Base-by-base conservation (phyloP, 73 alveolate genomes). In the Tetrahymena elliotti region DNA sequence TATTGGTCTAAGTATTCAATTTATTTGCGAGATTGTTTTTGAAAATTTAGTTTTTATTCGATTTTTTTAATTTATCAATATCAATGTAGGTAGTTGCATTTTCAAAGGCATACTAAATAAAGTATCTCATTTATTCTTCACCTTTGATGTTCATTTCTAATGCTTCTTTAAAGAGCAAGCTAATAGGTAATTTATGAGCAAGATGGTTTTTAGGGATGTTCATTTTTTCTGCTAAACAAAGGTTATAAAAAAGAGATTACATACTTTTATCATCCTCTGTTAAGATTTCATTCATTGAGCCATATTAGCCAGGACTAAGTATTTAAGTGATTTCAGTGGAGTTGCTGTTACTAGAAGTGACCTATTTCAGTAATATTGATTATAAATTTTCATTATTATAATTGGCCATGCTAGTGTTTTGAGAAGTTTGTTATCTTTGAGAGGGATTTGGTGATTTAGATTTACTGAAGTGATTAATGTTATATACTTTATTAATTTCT, bases 181-280 rank as follows among this genome's bases (percentile, higher is more conserved):
- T 37, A 16, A 84, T 24, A 16, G 93, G 93, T 33, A 84, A 35
- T 33, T 84, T 84, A 22, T 84, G 37, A 18, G 93, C 93, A 37
- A 38, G 93, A 84, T 84, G 93, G n/a, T 84, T 84, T 35, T 33
- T 84, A n/a, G 93, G 93, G 11, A 84, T 35, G 52, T 84, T 84
- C 93, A 84, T 84, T 24, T 38, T 35, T 33, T 84, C 93, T 22
- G 34, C 4, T 2, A 84, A n/a, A 13, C 93, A 84, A n/a, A 84
- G 12, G 52, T 35, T 37, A 12, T 84, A 84, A 38, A 84, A 84
- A n/a, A 68, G 22, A 24, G 88, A 68, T 68, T 68, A 31, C 36
- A 68, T 22, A 27, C 11, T 68, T 68, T 68, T 68, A 11, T 68
- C 88, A 2, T 68, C 88, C n/a, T 68, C 88, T 2, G 37, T 68